Base-by-base conservation (phyloP, 2,329 filamentous ascomycete genomes). In the Trichoderma brevicompactum region DNA sequence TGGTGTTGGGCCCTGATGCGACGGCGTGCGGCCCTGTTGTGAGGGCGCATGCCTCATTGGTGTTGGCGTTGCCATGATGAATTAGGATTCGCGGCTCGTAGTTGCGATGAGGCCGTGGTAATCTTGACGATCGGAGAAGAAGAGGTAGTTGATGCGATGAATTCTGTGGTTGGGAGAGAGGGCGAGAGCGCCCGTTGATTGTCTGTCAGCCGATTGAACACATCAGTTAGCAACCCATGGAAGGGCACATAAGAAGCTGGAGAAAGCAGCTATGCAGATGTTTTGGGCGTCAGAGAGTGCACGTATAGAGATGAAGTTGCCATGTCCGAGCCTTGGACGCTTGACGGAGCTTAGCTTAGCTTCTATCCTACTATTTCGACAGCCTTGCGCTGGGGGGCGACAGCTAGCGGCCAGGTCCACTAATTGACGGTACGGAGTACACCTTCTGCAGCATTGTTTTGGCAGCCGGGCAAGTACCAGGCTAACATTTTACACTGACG, bases 51-150 rank as follows among this genome's bases (percentile, higher is more conserved):
- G 79, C 74, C 83, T 84, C 74, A 81, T 81, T 9, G 82, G 76
- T 7, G 82, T 84, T 9, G 83, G 81, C 0, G 82, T 84, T 34
- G 82, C 76, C 82, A 84, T 84, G 58, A 46, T 66, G 40, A 13
- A 13, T 38, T 13, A 9, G 2, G 7, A n/a, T 38, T 2, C 3
- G 10, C 13, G 10, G 23, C 34, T 41, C 43, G 44, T 17, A 17
- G 32, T 5, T 28, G 38, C 7, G 40, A 12, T 17, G 28, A 34
- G 67, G 66, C 54, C 59, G 65, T 66, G n/a, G 19, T 36, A 46
- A 58, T 66, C 56, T 59, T 44, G 12, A 19, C 60, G 40, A 41
- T 13, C 4, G 48, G 17, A 34, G 19, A 44, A n/a, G 13, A 19
- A 13, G 8, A 40, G 17, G 17, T n/a, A 38, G 44, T 17, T n/a